These are phyloP conservation scores for Didymella glomerata DNA, from an alignment of 2,329 filamentous ascomycete species.

Conservation along the genomic window DNA sequence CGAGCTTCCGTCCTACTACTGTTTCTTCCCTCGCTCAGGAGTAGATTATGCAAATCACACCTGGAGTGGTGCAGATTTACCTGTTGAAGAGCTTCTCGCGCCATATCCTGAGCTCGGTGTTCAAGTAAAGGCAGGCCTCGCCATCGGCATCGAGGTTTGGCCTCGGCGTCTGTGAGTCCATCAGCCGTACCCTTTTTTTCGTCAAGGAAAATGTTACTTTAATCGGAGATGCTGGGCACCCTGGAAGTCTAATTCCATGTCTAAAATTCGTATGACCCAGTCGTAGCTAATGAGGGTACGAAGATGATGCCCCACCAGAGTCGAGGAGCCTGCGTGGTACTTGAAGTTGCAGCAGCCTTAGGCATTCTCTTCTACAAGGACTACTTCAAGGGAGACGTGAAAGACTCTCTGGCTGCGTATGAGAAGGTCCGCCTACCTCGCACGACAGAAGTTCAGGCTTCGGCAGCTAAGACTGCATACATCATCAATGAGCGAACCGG, in stretches of 20 bases:
- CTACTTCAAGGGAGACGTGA: conserved; percentile 52
- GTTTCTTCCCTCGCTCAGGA: conserved; percentile 69
- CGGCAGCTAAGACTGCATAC: conserved; percentile 46
- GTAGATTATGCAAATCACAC: conserved; percentile 68
- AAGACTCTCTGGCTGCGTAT: conserved; percentile 45
- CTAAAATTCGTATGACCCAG: background rate
- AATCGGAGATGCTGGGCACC: conserved; percentile 72
- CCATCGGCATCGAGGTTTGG: conserved; percentile 68
- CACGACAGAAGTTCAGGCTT: conserved; percentile 51
- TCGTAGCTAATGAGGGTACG: background rate
- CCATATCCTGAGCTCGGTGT: conserved; percentile 68
- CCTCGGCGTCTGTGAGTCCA: conserved; percentile 72
- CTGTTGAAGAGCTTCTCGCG: conserved; percentile 66
- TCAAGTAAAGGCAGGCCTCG: conserved; percentile 65
- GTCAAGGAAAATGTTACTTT: conserved; percentile 62
- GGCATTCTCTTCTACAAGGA: conserved; percentile 66
- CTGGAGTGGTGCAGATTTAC: conserved; percentile 63
- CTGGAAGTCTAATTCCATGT: conserved; percentile 51
- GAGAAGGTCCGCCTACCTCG: conserved; percentile 48
- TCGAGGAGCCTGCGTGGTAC: conserved; percentile 73
- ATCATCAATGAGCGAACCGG: conserved; percentile 50
- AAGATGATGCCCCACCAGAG: conserved; percentile 74
- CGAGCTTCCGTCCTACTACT: conserved; percentile 72
- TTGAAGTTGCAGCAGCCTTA: conserved; percentile 70
- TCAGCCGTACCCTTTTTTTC: conserved; percentile 67